These are phyloP conservation scores for Trichosanthes truncata DNA, from an alignment of 306 rosid genomes.

Conservation along the genomic window DNA sequence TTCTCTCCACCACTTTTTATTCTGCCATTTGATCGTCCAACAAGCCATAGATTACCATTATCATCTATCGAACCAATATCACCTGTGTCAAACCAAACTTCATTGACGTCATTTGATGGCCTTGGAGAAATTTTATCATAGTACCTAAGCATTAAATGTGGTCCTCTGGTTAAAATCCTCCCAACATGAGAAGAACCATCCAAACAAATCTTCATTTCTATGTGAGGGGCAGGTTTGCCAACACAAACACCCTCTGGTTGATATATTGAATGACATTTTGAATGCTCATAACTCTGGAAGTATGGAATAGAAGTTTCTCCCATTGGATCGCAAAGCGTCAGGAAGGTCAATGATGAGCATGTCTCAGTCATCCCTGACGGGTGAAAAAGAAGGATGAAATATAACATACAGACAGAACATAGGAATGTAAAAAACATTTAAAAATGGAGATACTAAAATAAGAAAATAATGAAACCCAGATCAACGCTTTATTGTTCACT, in stretches of 20 bases:
- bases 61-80: conserved; percentile 70
- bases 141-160: conserved; percentile 76
- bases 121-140: conserved; percentile 46
- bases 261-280: conserved; percentile 18
- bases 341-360: conserved; percentile 76
- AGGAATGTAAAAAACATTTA: not conserved
- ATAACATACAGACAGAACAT: not conserved
- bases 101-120: conserved; percentile 20
- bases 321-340: conserved; percentile 43
- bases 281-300: conserved; percentile 9
- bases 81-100: conserved; percentile 81
- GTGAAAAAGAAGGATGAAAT: conserved; percentile 18
- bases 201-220: conserved; percentile 48
- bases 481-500: not conserved
- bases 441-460: not conserved
- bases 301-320: conserved; percentile 16
- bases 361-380: conserved; percentile 72
- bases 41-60: conserved; percentile 62
- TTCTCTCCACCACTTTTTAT: conserved; percentile 96
- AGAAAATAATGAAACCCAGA: not conserved
- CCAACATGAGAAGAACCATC: conserved; percentile 43
- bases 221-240: conserved; percentile 94
- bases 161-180: conserved; percentile 85
- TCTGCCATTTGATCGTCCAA: conserved; percentile 62
- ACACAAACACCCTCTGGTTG: conserved; percentile 67